A percentile compares a stretch with the other conserved stretches of the same genome.
These are phyloP conservation scores for Penicillium bovifimosum DNA, from an alignment of 495 filamentous ascomycete genomes.

Conservation along the genomic window DNA sequence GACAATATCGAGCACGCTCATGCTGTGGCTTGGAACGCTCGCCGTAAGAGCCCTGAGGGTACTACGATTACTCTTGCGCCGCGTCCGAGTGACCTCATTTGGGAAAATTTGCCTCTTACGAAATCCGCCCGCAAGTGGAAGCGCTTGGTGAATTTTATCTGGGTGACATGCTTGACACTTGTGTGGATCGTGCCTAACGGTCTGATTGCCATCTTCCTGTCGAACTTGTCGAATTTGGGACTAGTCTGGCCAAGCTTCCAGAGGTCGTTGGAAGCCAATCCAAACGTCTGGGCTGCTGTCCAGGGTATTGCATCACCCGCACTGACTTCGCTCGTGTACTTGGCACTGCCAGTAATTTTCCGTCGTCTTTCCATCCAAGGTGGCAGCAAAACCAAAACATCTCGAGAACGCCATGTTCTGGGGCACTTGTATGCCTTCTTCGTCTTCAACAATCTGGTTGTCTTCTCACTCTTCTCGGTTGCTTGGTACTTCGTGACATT, in stretches of 20 bases:
- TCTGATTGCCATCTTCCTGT: slow-evolving; percentile 87
- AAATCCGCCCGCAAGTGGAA: slow-evolving; percentile 63
- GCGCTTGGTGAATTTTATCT: slow-evolving; percentile 71
- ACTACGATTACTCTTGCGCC: slow-evolving; percentile 76
- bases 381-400: slow-evolving; percentile 87
- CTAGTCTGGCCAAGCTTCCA: slow-evolving; percentile 76
- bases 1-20: slow-evolving; percentile 83
- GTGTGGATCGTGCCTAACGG: slow-evolving; percentile 95
- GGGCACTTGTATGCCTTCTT: slow-evolving; percentile 93
- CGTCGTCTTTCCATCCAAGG: slow-evolving; percentile 70
- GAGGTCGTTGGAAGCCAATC: slow-evolving; percentile 52
- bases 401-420: slow-evolving; percentile 87
- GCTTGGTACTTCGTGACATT: slow-evolving; percentile 65
- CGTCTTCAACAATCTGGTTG: slow-evolving; percentile 91
- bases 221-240: slow-evolving; percentile 75
- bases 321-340: slow-evolving; percentile 80
- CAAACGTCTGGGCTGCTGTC: slow-evolving; percentile 71
- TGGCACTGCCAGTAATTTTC: slow-evolving; percentile 86
- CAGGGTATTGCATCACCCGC: slow-evolving; percentile 95
- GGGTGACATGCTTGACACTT: slow-evolving; percentile 74
- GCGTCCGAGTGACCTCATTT: slow-evolving; percentile 86
- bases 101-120: slow-evolving; percentile 79
- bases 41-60: slow-evolving; percentile 75
- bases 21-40: slow-evolving; percentile 72
- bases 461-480: slow-evolving; percentile 85